Evolutionary conservation across 1,139 yeast genomes (phyloP).

Genomic region (Nakaseomyces delphensis): DNA sequence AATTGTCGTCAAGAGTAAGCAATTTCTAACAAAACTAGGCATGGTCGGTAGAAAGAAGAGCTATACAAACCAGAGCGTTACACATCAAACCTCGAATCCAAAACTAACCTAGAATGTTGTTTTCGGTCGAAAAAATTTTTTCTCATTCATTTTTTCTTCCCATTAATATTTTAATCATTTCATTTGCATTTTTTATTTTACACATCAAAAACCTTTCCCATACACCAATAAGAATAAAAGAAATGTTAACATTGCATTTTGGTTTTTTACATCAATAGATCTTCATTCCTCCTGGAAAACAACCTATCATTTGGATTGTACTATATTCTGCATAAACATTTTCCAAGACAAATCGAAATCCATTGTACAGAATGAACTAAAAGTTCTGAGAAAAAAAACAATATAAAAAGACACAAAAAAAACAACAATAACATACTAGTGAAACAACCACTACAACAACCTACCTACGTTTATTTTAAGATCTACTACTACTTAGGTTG

Average conservation of each 20-base stretch:
- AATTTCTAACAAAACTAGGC: neutral
- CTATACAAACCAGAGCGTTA: neutral
- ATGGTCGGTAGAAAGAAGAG: constrained; percentile 4
- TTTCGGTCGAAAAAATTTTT: no score
- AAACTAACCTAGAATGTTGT: neutral
- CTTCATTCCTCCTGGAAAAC: no score
- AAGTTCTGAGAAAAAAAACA: no score
- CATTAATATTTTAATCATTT: neutral
- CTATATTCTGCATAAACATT: no score
- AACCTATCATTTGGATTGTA: no score
- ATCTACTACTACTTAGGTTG: no score
- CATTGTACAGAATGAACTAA: neutral
- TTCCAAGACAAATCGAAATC: neutral
- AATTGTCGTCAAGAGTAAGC: constrained; percentile 4
- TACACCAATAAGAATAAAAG: no score
- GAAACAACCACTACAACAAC: neutral
- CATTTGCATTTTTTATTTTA: neutral
- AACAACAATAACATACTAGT: neutral
- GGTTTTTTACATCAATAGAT: no score
- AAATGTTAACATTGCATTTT: neutral
- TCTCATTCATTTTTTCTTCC: neutral
- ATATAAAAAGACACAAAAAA: neutral
- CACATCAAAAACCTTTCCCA: no score
- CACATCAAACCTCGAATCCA: neutral
- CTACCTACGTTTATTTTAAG: no score